Evolutionary conservation across 164 flowering plant species (phyloP).

Genomic region (Vitis amurensis): DNA sequence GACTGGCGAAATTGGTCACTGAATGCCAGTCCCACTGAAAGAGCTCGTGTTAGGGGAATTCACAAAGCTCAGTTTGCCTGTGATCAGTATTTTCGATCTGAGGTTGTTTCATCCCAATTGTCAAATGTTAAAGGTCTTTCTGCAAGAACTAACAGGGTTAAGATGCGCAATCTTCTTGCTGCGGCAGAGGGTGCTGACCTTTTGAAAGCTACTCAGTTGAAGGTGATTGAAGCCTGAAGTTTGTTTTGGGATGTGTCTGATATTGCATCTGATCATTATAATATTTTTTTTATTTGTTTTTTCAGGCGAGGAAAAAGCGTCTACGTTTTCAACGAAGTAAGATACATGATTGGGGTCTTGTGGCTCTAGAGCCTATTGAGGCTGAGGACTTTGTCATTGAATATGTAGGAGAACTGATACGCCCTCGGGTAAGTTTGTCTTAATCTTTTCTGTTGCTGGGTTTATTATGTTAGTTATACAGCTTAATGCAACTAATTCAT

Average conservation of each 20-base stretch:
- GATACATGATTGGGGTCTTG: conserved; percentile 99
- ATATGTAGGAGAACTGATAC: conserved; percentile 95
- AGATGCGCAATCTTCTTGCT: conserved; percentile 89
- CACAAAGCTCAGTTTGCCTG: conserved; percentile 9
- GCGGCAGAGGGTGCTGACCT: conserved; percentile 98
- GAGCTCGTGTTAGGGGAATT: conserved; percentile 72
- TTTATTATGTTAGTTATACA: background rate
- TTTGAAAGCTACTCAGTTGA: conserved; percentile 79
- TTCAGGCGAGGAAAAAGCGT: conserved; percentile 95
- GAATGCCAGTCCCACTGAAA: conserved; percentile 73
- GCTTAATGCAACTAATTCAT: background rate
- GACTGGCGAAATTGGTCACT: conserved; percentile 93
- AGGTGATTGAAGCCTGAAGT: conserved; percentile 46
- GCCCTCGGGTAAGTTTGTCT: conserved; percentile 63
- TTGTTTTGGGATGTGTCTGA: background rate
- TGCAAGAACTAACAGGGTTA: conserved; percentile 95
- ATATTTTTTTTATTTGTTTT: conserved; percentile 9
- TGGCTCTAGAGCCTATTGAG: conserved; percentile 93
- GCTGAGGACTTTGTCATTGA: conserved; percentile 99
- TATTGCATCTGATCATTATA: background rate
- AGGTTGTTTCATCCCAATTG: conserved; percentile 37
- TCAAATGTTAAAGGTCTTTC: conserved; percentile 72
- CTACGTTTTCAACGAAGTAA: conserved; percentile 92
- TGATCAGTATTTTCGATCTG: conserved; percentile 33
- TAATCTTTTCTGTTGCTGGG: background rate